Evolutionary conservation across 768 basidiomycete species (phyloP).

Genomic region (Auricularia sp.): DNA sequence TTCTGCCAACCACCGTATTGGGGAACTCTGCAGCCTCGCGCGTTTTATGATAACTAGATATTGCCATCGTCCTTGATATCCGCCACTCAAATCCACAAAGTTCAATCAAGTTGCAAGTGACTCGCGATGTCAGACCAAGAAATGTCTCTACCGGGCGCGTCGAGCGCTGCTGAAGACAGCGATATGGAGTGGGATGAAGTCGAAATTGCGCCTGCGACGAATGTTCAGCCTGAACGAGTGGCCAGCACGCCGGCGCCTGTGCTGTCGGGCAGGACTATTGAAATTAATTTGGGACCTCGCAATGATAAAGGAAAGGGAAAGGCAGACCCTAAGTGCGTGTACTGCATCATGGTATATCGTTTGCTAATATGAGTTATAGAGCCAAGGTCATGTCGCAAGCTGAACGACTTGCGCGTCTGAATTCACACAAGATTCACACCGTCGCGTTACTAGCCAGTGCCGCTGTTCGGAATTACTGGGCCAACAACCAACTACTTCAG

Average conservation of each 20-base stretch:
- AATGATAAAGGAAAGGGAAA: conserved; percentile 25
- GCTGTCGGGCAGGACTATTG: conserved; percentile 40
- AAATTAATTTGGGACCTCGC: conserved; percentile 49
- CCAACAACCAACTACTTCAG: conserved; percentile 75
- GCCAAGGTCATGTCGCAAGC: conserved; percentile 38
- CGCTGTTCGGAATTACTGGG: conserved; percentile 65
- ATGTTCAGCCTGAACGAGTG: background rate
- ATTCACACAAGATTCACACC: conserved; percentile 86
- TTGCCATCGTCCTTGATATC: too few relatives aligned
- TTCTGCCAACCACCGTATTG: too few relatives aligned
- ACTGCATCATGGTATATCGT: background rate
- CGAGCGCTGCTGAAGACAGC: conserved; percentile 1
- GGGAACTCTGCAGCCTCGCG: too few relatives aligned
- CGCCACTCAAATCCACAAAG: too few relatives aligned
- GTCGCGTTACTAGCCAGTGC: conserved; percentile 70
- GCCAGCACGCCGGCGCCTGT: conserved; percentile 6
- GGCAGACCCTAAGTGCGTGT: conserved; percentile 17
- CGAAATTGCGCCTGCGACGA: conserved; percentile 33
- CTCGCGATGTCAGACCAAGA: background rate
- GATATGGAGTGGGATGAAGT: conserved; percentile 80
- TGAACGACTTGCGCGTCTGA: conserved; percentile 64
- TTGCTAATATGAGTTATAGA: conserved; percentile 32
- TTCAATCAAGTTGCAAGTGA: too few relatives aligned
- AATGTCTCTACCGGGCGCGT: background rate
- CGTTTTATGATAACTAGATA: too few relatives aligned